Evolutionary conservation across 768 basidiomycete species (phyloP).

Genomic region (Agaricus sinodeliciosus): DNA sequence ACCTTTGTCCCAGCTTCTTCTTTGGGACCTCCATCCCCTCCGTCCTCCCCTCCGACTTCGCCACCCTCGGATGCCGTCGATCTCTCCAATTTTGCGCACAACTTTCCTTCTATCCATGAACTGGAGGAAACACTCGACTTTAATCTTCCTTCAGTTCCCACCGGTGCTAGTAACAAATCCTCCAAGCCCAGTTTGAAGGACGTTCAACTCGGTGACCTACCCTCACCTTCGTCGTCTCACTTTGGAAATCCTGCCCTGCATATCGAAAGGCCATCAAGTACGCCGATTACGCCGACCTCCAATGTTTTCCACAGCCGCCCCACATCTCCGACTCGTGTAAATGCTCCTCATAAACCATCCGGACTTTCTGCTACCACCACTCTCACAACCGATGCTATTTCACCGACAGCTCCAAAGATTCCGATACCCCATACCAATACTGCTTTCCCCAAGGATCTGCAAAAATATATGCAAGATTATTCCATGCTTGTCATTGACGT

Average conservation of each 20-base stretch:
- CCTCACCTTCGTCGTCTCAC: constrained; percentile 22
- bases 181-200: constrained; percentile 18
- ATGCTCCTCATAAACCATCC: constrained; percentile 24
- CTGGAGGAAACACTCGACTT: constrained; percentile 51
- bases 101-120: constrained; percentile 77
- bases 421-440: constrained; percentile 53
- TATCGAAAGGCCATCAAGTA: constrained; percentile 60
- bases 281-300: constrained; percentile 53
- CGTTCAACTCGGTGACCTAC: constrained; percentile 20
- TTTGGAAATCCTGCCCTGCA: constrained; percentile 34
- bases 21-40: constrained; percentile 70
- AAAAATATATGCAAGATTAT: constrained; percentile 47
- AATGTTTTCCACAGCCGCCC: constrained; percentile 59
- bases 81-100: constrained; percentile 51
- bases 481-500: constrained; percentile 79
- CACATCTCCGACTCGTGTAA: constrained; percentile 40
- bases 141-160: constrained; percentile 44
- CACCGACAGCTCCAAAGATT: constrained; percentile 25
- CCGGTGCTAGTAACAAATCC: constrained; percentile 26
- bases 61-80: constrained; percentile 34
- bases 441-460: constrained; percentile 52
- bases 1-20: constrained; percentile 64
- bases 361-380: constrained; percentile 27
- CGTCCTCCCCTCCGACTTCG: constrained; percentile 57
- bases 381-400: constrained; percentile 18